Evolutionary conservation across 1,284 basidiomycete genomes (phyloP).

Genomic region (Cutaneotrichosporon curvatum): DNA sequence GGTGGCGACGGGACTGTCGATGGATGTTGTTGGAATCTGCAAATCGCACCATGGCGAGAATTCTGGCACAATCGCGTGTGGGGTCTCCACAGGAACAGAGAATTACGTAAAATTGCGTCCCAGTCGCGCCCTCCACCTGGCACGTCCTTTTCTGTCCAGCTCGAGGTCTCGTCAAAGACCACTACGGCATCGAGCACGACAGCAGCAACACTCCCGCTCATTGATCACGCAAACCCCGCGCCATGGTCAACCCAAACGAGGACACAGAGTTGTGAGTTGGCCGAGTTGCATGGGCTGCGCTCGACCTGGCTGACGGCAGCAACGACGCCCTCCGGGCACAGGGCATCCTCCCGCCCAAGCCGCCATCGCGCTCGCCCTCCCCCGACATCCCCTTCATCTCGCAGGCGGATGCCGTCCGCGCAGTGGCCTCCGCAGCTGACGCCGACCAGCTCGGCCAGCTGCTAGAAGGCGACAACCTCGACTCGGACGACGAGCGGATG

Average conservation of each 20-base stretch:
- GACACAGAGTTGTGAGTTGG: conserved; percentile 82
- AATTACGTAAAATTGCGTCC: no score
- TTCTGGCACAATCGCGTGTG: no score
- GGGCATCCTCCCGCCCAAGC: conserved; percentile 75
- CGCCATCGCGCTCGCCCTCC: conserved; percentile 56
- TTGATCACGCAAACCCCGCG: no score
- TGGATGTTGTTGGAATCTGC: no score
- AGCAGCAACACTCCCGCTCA: no score
- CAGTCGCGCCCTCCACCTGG: no score
- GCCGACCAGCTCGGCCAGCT: conserved; percentile 57
- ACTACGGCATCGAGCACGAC: conserved; percentile 53
- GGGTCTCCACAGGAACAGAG: no score
- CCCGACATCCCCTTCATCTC: conserved; percentile 54
- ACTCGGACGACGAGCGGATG: conserved; percentile 71
- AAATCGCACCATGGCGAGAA: no score
- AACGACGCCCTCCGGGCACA: conserved; percentile 87
- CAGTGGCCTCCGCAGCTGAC: conserved; percentile 51
- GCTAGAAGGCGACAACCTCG: conserved; percentile 60
- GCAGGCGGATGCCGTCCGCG: conserved; percentile 47
- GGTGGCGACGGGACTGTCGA: no score
- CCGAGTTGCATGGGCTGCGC: not conserved
- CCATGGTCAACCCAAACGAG: conserved; percentile 62
- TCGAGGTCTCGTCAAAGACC: no score
- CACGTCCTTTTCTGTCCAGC: no score
- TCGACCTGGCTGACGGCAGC: conserved; percentile 47